These are phyloP conservation scores for Fibroporia radiculosa DNA, from an alignment of 768 basidiomycete species.

Conservation along the genomic window DNA sequence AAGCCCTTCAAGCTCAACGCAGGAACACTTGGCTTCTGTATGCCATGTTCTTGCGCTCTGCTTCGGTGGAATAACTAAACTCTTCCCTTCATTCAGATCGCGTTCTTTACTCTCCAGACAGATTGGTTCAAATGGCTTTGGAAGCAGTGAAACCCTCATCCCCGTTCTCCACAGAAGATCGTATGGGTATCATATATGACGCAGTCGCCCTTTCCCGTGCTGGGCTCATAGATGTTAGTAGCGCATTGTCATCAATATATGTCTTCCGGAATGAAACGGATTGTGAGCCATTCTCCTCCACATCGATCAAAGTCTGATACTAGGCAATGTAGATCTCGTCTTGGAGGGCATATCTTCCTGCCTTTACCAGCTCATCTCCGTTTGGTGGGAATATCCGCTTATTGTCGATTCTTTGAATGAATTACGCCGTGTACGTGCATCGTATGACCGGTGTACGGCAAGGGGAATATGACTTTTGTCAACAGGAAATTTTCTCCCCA, in stretches of 20 bases:
- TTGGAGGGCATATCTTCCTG: slow-evolving; percentile 65
- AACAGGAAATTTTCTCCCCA: slow-evolving; percentile 62
- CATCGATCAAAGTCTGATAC: neutral
- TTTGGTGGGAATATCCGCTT: slow-evolving; percentile 79
- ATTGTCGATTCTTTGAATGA: slow-evolving; percentile 29
- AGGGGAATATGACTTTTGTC: no score
- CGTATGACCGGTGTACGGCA: neutral
- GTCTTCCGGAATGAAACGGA: slow-evolving; percentile 70
- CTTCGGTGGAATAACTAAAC: no score
- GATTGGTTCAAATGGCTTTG: slow-evolving; percentile 66
- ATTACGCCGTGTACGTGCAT: no score
- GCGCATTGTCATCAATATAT: slow-evolving; percentile 65
- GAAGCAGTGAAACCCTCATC: slow-evolving; percentile 66
- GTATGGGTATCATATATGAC: slow-evolving; percentile 85
- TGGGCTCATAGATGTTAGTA: slow-evolving; percentile 70
- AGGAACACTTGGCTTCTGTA: slow-evolving; percentile 84
- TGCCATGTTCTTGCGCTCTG: slow-evolving; percentile 23
- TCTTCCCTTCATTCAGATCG: slow-evolving; percentile 44
- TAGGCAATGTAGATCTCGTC: slow-evolving; percentile 56
- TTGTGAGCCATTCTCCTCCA: slow-evolving; percentile 38
- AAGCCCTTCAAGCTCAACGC: slow-evolving; percentile 87
- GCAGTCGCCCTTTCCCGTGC: slow-evolving; percentile 73
- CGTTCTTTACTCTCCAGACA: slow-evolving; percentile 77
- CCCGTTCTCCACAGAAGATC: slow-evolving; percentile 74
- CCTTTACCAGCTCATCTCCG: slow-evolving; percentile 44